Evolutionary conservation across 345 rosid species (phyloP), one percentile per base, ranked within the genome.

Genomic region (Laguncularia racemosa): DNA sequence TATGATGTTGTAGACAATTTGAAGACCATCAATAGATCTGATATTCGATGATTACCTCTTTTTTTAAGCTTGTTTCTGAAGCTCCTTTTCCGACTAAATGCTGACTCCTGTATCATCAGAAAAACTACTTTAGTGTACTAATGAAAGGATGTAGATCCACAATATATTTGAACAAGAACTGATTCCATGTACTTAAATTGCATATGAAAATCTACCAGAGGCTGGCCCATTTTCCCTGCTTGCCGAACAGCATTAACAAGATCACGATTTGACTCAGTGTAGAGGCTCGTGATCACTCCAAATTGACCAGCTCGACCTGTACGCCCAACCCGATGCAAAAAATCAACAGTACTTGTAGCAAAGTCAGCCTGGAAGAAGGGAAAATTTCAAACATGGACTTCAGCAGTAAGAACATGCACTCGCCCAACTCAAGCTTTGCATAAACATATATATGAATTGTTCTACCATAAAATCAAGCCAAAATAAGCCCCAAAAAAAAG

Each of bases 281-380:
- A 93, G 52, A 93, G 81, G 81, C 86, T 92, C 52, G 98, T 92
- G 71, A 93, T 90, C 21, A 79, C 79, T 62, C 98, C 98, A 69
- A 76, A 75, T 52, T 80, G 95, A 58, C 98, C 98, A 60, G 97
- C 98, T 59, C 97, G 84, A 73, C 95, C 98, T 67, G 98, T 92
- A 51, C 97, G 82, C 46, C 96, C 97, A 53, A 93, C 76, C 76
- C 99, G 83, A 66, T 93, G 99, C 81, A 93, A 80, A 70, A 85
- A 89, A 76, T 89, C 95, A 28, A 92, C 97, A 7, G 96, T 96
- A 57, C 85, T 89, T 47, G 95, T 84, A 1, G 99, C 85, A 74
- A 89, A 93, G 64, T 93, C 97, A 23, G 99, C 99, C 99, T 93
- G 86, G 47, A 84, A 67, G 17, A 68, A 62, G 50, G n/a, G 14